phyloP scores from a whole-genome alignment of 345 rosid genomes.

The Populus davidiana region DNA sequence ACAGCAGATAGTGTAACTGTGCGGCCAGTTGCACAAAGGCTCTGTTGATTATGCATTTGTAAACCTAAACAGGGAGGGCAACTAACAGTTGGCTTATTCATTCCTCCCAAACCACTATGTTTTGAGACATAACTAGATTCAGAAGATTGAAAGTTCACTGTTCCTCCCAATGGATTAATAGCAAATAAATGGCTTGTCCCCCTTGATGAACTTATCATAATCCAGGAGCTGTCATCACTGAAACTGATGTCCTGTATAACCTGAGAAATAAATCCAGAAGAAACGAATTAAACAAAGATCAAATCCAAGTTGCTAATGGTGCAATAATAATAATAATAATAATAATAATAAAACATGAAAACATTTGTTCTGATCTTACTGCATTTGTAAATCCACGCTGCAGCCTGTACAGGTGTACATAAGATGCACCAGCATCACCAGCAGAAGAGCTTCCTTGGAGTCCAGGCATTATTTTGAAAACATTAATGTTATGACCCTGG shows the following conservation, averaged over 20 bases:
- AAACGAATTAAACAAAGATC: neutral
- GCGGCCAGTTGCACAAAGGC: slow-evolving; percentile 42
- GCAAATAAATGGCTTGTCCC: slow-evolving; percentile 96
- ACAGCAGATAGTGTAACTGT: slow-evolving; percentile 71
- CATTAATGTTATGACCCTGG: slow-evolving; percentile 87
- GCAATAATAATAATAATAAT: no score
- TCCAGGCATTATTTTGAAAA: slow-evolving; percentile 74
- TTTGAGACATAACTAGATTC: slow-evolving; percentile 32
- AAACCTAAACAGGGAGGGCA: slow-evolving; percentile 37
- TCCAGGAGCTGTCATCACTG: slow-evolving; percentile 79
- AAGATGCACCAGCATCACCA: slow-evolving; percentile 41
- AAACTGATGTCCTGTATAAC: slow-evolving; percentile 93
- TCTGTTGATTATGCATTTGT: slow-evolving; percentile 34
- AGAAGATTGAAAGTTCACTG: slow-evolving; percentile 35
- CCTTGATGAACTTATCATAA: slow-evolving; percentile 87
- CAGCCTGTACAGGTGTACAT: slow-evolving; percentile 74
- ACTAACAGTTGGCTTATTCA: slow-evolving; percentile 35
- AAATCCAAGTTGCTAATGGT: neutral
- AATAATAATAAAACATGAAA: neutral
- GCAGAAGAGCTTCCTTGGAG: slow-evolving; percentile 37
- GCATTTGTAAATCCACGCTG: slow-evolving; percentile 97
- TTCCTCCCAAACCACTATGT: slow-evolving; percentile 27
- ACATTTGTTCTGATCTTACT: slow-evolving; percentile 40
- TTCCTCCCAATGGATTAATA: slow-evolving; percentile 58
- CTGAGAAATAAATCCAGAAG: slow-evolving; percentile 38